Evolutionary conservation across 2,329 filamentous ascomycete genomes (phyloP).

Genomic region (Penicillium sp.): DNA sequence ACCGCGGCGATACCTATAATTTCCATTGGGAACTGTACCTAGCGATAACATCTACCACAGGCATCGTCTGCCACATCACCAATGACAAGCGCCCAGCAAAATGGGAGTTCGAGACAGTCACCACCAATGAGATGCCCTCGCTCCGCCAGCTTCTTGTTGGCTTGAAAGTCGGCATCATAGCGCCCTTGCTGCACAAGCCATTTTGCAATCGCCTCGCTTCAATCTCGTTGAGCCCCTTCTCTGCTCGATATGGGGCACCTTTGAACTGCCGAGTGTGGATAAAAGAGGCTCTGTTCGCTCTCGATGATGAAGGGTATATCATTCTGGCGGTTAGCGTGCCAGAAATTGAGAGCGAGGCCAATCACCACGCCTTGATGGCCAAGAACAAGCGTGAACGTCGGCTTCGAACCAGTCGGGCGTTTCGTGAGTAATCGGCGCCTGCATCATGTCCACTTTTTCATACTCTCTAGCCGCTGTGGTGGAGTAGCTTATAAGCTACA

Average conservation of each 20-base stretch:
- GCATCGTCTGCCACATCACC: conserved; percentile 18
- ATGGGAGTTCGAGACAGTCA: conserved; percentile 16
- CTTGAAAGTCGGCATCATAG: conserved; percentile 19
- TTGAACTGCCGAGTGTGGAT: conserved; percentile 22
- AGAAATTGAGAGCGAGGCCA: conserved; percentile 19
- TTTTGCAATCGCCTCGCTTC: conserved; percentile 13
- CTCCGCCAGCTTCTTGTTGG: conserved; percentile 13
- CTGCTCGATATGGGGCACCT: conserved; percentile 16
- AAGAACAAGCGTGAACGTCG: conserved; percentile 8
- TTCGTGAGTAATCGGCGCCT: background rate
- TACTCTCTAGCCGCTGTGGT: background rate
- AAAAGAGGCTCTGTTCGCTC: conserved; percentile 21
- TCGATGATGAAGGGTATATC: conserved; percentile 24
- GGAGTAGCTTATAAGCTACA: too few relatives aligned
- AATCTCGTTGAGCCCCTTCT: conserved; percentile 16
- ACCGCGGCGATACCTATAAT: conserved; percentile 10
- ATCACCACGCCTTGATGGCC: conserved; percentile 5
- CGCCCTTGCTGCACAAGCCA: conserved; percentile 13
- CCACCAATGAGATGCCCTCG: conserved; percentile 4
- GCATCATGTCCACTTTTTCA: background rate
- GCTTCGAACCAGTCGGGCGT: background rate
- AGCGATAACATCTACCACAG: conserved; percentile 8
- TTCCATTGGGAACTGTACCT: conserved; percentile 26
- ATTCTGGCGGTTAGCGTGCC: conserved; percentile 10
- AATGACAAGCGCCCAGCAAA: conserved; percentile 8